Base-by-base conservation (phyloP, 768 basidiomycete genomes). In the Termitomyces sp. region DNA sequence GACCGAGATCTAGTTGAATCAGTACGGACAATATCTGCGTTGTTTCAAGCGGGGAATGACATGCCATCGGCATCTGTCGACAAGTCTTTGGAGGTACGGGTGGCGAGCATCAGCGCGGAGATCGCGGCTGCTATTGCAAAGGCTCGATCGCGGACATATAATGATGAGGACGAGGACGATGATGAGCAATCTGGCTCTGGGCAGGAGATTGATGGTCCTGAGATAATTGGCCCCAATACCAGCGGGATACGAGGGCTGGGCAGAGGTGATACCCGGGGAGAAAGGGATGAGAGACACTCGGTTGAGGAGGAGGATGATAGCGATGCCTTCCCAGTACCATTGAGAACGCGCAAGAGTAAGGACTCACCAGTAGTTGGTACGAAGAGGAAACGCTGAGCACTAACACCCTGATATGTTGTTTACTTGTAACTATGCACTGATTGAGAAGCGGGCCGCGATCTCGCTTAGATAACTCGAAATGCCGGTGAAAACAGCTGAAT, bases 51-150 rank as follows among this genome's bases (percentile, higher is more conserved):
- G 3, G 80, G 74, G 12, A 71, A 73, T 59, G 64, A 67, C 50
- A 68, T 73, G 54, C 64, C 73, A 10, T 60, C 76, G 45, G 66
- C 70, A 40, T 42, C 65, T 25, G 62, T 68, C n/a, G 79, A 80
- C 59, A 80, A 83, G 61, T 81, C 81, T 12, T 72, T 90, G 56
- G 88, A 87, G 63, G 80, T 81, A 31, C 83, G 84, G 15, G 85
- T 91, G 17, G 88, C 87, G n/a, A 88, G 83, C 61, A 88, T 92
- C 64, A 90, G 88, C 60, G 88, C 86, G 5, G 90, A 89, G 69
- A 87, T 92, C 62, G 90, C 89, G 9, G 89, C 89, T 31, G 88
- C 88, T 0, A 86, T 93, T 64, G 91, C 88, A 4, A 86, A 91
- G 65, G 87, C 86, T 3, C 86, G 86, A 56, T 83, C 86, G 15